phyloP scores from a whole-genome alignment of 768 basidiomycete species.

The Phallus indusiatus region DNA sequence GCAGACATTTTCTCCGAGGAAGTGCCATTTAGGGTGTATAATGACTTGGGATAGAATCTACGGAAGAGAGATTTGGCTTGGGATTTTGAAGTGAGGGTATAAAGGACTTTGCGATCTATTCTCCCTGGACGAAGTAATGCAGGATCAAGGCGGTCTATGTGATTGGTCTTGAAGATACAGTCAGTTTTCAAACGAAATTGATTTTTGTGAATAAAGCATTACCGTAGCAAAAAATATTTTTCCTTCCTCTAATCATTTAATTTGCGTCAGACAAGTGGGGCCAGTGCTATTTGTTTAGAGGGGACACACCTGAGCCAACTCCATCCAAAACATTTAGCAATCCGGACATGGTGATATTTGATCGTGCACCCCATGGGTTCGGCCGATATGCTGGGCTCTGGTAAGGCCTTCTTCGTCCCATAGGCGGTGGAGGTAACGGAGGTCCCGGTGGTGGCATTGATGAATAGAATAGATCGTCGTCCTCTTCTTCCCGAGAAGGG shows the following conservation, averaged over 20 bases:
- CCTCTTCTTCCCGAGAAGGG: constrained; percentile 34
- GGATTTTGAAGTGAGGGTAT: constrained; percentile 35
- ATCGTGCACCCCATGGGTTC: constrained; percentile 15
- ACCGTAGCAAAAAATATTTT: constrained; percentile 54
- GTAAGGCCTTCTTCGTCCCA: neutral
- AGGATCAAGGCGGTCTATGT: constrained; percentile 44
- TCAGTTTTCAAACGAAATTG: neutral
- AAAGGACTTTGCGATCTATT: constrained; percentile 45
- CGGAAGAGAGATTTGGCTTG: constrained; percentile 41
- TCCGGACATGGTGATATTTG: constrained; percentile 42
- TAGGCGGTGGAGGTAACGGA: constrained; percentile 8
- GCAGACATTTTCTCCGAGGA: neutral
- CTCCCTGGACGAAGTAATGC: constrained; percentile 49
- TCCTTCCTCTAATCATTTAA: constrained; percentile 34
- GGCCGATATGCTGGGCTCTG: constrained; percentile 6
- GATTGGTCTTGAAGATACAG: constrained; percentile 34
- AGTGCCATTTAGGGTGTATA: neutral
- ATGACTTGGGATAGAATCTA: constrained; percentile 34
- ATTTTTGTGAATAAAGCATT: neutral
- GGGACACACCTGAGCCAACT: constrained; percentile 25
- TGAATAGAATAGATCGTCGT: constrained; percentile 12
- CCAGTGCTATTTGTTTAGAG: constrained; percentile 19
- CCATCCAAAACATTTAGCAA: constrained; percentile 53
- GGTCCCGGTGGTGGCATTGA: constrained; percentile 7
- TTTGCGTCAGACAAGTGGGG: neutral